Evolutionary conservation across 2,329 filamentous ascomycete species (phyloP).

Genomic region (Claviceps arundinis): DNA sequence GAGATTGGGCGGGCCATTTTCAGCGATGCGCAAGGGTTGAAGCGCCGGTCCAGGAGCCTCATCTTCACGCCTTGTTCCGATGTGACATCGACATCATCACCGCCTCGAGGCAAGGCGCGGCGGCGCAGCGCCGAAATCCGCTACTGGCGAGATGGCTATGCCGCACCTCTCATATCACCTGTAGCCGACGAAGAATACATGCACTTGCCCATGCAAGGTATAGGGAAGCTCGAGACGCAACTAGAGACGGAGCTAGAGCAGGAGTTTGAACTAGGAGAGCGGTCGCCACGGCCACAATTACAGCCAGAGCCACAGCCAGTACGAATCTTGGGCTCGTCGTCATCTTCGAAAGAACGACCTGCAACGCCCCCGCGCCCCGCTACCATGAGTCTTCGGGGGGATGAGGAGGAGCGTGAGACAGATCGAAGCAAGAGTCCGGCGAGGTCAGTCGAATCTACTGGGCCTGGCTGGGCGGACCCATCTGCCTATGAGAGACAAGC

Average conservation of each 20-base stretch:
- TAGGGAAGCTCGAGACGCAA: not conserved
- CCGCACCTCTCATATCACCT: slow-evolving; percentile 36
- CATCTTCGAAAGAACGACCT: not conserved
- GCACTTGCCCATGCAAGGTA: slow-evolving; percentile 17
- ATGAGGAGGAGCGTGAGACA: not conserved
- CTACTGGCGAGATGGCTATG: slow-evolving; percentile 50
- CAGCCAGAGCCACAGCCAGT: slow-evolving; percentile 14
- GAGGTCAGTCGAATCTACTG: not conserved
- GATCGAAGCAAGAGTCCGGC: not conserved
- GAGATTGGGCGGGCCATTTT: slow-evolving; percentile 51
- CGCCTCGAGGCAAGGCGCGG: slow-evolving; percentile 21
- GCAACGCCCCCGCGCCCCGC: not conserved
- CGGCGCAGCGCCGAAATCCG: slow-evolving; percentile 51
- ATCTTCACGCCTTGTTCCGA: slow-evolving; percentile 36
- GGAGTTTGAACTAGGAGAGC: slow-evolving; percentile 15
- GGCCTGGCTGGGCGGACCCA: slow-evolving; percentile 21
- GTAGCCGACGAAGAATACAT: slow-evolving; percentile 20
- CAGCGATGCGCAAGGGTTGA: slow-evolving; percentile 34
- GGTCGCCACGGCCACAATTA: slow-evolving; percentile 12
- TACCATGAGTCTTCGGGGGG: not conserved
- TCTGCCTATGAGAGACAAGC: slow-evolving; percentile 41
- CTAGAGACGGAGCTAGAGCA: slow-evolving; percentile 14
- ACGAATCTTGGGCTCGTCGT: slow-evolving; percentile 1
- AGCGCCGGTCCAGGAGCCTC: slow-evolving; percentile 46
- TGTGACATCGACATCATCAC: not conserved